Conservation (phyloP, 1,284 basidiomycete species). For the Irpex rosettiformis region DNA sequence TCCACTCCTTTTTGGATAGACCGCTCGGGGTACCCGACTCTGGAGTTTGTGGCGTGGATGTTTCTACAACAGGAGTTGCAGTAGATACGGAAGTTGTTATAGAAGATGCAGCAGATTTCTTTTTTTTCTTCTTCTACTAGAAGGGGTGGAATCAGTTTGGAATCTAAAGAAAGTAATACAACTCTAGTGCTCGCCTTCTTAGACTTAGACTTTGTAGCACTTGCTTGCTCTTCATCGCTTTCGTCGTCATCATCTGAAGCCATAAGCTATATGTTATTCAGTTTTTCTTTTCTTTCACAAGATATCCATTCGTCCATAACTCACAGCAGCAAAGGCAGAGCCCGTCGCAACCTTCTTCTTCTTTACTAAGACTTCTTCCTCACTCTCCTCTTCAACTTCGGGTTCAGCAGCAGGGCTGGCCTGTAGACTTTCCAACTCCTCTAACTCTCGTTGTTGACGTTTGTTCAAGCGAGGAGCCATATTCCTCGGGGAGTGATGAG, state of each 20-base stretch:
- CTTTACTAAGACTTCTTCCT: constrained; percentile 26
- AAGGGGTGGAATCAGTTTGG: background rate
- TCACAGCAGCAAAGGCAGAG: constrained; percentile 55
- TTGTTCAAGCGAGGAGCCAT: constrained; percentile 81
- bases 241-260: constrained; percentile 27
- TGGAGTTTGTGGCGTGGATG: constrained; percentile 28
- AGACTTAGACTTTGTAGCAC: constrained; percentile 26
- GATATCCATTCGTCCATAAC: too few species aligned
- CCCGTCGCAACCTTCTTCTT: constrained; percentile 25
- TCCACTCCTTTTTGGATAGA: constrained; percentile 33
- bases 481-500: background rate
- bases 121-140: constrained; percentile 53
- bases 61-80: constrained; percentile 24
- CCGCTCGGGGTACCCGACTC: constrained; percentile 24
- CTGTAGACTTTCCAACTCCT: constrained; percentile 64
- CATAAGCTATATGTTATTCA: constrained; percentile 16
- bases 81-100: constrained; percentile 15
- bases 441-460: constrained; percentile 79
- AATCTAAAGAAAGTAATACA: background rate
- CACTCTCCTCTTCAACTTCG: constrained; percentile 26
- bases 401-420: constrained; percentile 15
- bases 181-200: constrained; percentile 41
- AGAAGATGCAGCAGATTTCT: constrained; percentile 30
- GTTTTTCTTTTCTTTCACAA: too few species aligned
- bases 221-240: constrained; percentile 32